phyloP scores from a whole-genome alignment of 345 rosid species.

The Nasturtium officinale region DNA sequence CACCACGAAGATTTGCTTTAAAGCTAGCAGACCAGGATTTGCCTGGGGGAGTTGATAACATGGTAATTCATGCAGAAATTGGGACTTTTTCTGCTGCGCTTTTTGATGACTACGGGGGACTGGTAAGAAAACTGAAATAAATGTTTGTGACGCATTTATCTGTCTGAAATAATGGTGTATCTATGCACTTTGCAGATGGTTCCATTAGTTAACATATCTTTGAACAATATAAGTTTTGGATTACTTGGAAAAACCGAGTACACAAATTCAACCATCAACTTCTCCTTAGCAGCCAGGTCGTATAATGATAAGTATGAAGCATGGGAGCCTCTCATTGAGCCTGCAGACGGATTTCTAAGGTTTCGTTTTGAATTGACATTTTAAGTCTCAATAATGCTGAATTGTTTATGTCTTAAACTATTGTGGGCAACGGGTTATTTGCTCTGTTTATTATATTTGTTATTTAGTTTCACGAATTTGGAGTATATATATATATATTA shows the following conservation, averaged over 20 bases:
- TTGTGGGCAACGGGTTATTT: neutral
- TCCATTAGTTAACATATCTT: slow-evolving; percentile 81
- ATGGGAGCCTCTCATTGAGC: slow-evolving; percentile 97
- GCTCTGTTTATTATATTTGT: slow-evolving; percentile 11
- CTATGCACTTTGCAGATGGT: slow-evolving; percentile 71
- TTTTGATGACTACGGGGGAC: slow-evolving; percentile 95
- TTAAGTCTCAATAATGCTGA: neutral
- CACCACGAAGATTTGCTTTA: slow-evolving; percentile 92
- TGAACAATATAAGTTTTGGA: slow-evolving; percentile 71
- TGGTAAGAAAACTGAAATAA: slow-evolving; percentile 61
- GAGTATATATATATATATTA: neutral
- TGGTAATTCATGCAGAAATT: slow-evolving; percentile 70
- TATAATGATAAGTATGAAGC: slow-evolving; percentile 89
- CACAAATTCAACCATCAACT: slow-evolving; percentile 70
- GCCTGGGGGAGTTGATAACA: slow-evolving; percentile 70
- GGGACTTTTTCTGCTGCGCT: slow-evolving; percentile 84
- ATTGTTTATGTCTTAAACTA: slow-evolving; percentile 9
- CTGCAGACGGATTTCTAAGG: slow-evolving; percentile 83
- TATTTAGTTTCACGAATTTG: slow-evolving; percentile 25
- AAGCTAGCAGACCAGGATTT: slow-evolving; percentile 72
- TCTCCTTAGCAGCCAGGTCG: slow-evolving; percentile 86
- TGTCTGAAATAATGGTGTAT: slow-evolving; percentile 25
- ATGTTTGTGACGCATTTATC: slow-evolving; percentile 1
- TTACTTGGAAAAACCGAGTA: slow-evolving; percentile 70
- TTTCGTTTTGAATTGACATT: slow-evolving; percentile 29